Evolutionary conservation across 768 basidiomycete genomes (phyloP), one percentile per base, ranked within the genome.

Genomic region (Tricholoma sp.): DNA sequence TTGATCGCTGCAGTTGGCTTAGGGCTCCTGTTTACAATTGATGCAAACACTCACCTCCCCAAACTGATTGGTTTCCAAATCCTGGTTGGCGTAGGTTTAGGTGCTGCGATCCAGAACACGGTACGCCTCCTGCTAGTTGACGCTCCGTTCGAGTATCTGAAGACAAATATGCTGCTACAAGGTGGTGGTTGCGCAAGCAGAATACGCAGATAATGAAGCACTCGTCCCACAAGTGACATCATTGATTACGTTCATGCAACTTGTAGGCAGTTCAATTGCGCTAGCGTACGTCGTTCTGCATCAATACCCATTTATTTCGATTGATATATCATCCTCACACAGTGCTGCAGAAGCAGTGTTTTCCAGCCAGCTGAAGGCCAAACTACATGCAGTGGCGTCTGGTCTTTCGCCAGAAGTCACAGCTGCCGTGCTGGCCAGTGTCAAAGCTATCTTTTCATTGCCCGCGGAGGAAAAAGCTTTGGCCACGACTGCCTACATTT

Each of bases 61-160:
- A 53, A 65, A 52, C 58, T 75, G 17, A 63, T 70, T 48, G 76
- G 76, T 1, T 76, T 61, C 61, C 76, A 78, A 33, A 59, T 65
- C 37, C 59, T 78, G 12, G 50, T 76, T 29, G 75, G 72, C 15
- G 55, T 70, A 17, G 75, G 77, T 20, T 62, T 76, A 51, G 76
- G 76, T 17, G 28, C 42, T 6, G 55, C 49, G 68, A 72, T 61
- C 8, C 64, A 57, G 49, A 61, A 62, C 33, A 45, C 52, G 57
- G 54, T 53, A 50, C 52, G 18, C 15, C 24, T 24, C 13, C 18
- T 7, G 12, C 11, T 17, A 8, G 31, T 28, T 29, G 20, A 34
- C 15, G 13, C 15, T 20, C 31, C 36, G n/a, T 24, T 24, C 24
- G 24, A 24, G 4, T 36, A 45, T 10, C 15, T 20, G 28, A 31